Evolutionary conservation across 2,329 filamentous ascomycete species (phyloP), one percentile per base, ranked within the genome.

Genomic region (Microcyclospora tardicrescens): DNA sequence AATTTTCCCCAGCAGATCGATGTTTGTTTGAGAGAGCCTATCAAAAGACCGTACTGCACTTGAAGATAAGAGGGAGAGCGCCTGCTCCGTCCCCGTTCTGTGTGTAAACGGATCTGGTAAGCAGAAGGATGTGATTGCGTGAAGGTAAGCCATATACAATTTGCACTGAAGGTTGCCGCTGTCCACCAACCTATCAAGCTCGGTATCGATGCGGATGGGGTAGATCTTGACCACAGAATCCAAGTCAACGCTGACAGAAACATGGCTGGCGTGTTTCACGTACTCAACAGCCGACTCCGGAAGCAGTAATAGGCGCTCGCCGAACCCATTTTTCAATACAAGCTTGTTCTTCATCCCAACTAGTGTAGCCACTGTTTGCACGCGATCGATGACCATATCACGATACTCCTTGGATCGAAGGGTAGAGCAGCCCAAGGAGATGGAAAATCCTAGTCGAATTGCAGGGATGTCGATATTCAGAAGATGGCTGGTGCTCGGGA

Each of bases 281-380:
- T 57, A 58, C 12, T 44, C 34, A 37, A 53, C 62, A 0, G 5
- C 28, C 0, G 65, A 15, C 0, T 37, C 5, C 0, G 74, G 72
- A 1, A 73, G 41, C 0, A 77, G 71, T 0, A 75, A 60, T 0
- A 82, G 58, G 1, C 46, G 41, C n/a, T 70, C 66, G 0, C 67
- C 62, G 11, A 27, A 11, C 5, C 27, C 11, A 5, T 24, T 30
- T 8, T 35, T 42, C 2, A 79, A 54, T 0, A 81, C 67, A 2
- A 80, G 56, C 51, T 72, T 79, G 51, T 69, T 77, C 2, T 57
- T 41, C 0, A 81, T 58, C 0, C 79, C 78, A 41, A 81, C 71
- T 47, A 72, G 66, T 0, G 73, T 75, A 0, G 77, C 78, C 0
- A 68, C 58, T 36, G 79, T 69, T 48, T 84, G 79, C 8, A 72